A percentile compares a stretch with the other conserved stretches of the same genome.
Evolutionary conservation across 2,329 filamentous ascomycete species (phyloP).

Genomic region (Alternaria hordeiaustralica): DNA sequence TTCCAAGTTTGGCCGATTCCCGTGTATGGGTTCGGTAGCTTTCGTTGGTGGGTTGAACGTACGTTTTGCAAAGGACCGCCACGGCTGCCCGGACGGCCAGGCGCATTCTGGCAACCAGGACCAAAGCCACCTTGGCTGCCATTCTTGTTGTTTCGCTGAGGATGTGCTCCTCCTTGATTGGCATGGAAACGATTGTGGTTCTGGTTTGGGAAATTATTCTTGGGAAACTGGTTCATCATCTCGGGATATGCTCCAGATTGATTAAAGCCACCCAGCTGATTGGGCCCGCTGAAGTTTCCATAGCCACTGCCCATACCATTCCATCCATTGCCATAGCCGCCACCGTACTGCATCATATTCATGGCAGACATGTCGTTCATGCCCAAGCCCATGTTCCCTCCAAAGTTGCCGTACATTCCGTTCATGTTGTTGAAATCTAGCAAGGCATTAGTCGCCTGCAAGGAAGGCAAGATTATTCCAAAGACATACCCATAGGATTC

Average conservation of each 20-base stretch:
- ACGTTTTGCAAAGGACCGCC: constrained; percentile 40
- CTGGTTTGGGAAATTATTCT: constrained; percentile 69
- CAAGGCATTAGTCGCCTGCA: constrained; percentile 19
- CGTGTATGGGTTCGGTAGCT: constrained; percentile 15
- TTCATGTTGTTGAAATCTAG: constrained; percentile 62
- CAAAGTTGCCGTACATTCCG: constrained; percentile 80
- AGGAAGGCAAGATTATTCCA: constrained; percentile 15
- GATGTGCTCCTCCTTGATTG: constrained; percentile 64
- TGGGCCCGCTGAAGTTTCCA: constrained; percentile 61
- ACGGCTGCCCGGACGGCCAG: constrained; percentile 42
- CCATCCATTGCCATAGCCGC: constrained; percentile 67
- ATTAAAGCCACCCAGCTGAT: constrained; percentile 61
- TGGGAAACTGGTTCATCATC: constrained; percentile 62
- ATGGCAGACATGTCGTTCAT: constrained; percentile 75
- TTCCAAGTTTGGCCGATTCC: constrained; percentile 13
- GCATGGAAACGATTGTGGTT: constrained; percentile 80
- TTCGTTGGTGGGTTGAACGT: constrained; percentile 39
- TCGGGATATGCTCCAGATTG: constrained; percentile 57
- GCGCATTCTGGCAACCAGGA: constrained; percentile 31
- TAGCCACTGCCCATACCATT: constrained; percentile 76
- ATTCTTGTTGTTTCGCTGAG: constrained; percentile 49
- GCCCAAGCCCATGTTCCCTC: constrained; percentile 71
- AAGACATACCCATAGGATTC: constrained; percentile 75
- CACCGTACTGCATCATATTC: constrained; percentile 74
- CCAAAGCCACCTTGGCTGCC: constrained; percentile 49